These are phyloP conservation scores for Helotiales sp. DNA, from an alignment of 2,329 filamentous ascomycete genomes.

Conservation along the genomic window DNA sequence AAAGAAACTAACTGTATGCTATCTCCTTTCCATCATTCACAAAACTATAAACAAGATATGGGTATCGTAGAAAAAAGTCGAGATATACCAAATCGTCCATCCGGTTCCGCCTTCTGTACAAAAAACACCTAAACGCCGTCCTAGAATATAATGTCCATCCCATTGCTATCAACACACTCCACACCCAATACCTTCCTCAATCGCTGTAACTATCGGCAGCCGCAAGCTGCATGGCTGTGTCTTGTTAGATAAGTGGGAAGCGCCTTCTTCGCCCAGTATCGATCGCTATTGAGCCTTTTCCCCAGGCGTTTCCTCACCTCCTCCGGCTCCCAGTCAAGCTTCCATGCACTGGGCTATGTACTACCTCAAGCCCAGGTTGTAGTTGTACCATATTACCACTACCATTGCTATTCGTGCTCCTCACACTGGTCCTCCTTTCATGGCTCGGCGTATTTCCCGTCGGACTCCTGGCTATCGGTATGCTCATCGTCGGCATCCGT, in stretches of 20 bases:
- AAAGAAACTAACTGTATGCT: no score
- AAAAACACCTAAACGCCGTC: neutral
- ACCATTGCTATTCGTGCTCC: neutral
- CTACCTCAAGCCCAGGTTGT: neutral
- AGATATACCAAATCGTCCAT: no score
- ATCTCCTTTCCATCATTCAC: no score
- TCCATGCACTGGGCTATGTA: neutral
- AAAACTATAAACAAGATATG: neutral
- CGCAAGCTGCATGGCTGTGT: neutral
- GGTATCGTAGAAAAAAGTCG: neutral
- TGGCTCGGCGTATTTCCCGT: neutral
- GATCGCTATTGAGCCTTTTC: neutral
- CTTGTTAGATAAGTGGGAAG: no score
- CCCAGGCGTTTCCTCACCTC: neutral
- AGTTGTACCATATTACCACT: neutral
- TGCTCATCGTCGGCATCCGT: neutral
- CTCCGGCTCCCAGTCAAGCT: neutral
- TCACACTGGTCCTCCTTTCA: neutral
- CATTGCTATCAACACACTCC: neutral
- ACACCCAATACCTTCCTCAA: neutral
- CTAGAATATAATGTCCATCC: neutral
- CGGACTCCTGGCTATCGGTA: neutral
- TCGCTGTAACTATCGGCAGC: neutral
- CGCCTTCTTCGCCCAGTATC: neutral
- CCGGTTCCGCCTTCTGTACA: neutral